Evolutionary conservation across 1,139 yeast genomes (phyloP), one percentile per base, ranked within the genome.

Genomic region (Geotrichum candidum): DNA sequence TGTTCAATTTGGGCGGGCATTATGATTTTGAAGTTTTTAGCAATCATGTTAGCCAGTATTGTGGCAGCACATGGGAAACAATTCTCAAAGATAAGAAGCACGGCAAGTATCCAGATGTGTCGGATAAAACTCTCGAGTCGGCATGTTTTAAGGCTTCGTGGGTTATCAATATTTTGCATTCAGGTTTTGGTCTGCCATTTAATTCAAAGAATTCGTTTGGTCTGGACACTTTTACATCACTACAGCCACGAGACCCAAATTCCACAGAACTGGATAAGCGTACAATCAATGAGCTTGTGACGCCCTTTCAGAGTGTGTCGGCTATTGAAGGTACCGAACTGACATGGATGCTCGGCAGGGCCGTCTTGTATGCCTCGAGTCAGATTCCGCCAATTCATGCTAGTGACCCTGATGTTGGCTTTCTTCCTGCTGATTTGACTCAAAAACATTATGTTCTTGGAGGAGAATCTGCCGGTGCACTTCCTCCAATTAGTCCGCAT

Each of bases 321-420:
- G 77, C 81, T 55, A 76, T 88, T 57, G 83, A 84, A 53, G 90
- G 89, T 0, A 76, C 82, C 1, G 84, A 86, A 53, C 83, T 88
- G 64, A 82, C 94, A 0, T 90, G 96, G 96, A 88, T 96, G 1
- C 74, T 89, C 54, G 96, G 96, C 1, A 77, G 90, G 60, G 95
- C 94, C 3, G 73, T 89, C 5, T 72, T 90, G 25, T 89, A 89
- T 69, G 77, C 80, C 0, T 77, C 82, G 15, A 69, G 73, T 46
- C 72, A 69, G 52, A 65, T 71, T 9, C 71, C 70, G 15, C 64
- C 73, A 1, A 23, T 50, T 9, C 56, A 63, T n/a, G n/a, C 56
- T n/a, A 56, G 55, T 33, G 53, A 50, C 7, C 61, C 62, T 1
- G 62, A 60, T n/a, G 67, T 64, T 10, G 67, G 67, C 6, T 64